Conservation (phyloP, 768 basidiomycete species). For the Cubamyces lactineus region DNA sequence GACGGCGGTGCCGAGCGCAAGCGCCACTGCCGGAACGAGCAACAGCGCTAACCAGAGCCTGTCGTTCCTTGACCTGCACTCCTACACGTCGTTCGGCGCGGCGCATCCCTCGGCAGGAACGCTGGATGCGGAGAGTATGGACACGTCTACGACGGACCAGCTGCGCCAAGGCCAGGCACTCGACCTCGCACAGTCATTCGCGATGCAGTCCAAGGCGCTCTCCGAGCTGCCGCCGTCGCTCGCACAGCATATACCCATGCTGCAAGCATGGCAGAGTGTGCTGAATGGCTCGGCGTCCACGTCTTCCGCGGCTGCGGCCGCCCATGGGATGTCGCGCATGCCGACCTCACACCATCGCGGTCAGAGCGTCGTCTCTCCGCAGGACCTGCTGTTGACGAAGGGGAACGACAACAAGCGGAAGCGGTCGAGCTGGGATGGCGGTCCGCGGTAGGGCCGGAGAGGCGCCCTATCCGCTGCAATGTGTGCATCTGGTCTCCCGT, state of each 20-base stretch:
- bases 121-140: slow-evolving; percentile 19
- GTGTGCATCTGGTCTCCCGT: not conserved
- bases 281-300: slow-evolving; percentile 6
- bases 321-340: slow-evolving; percentile 17
- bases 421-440: slow-evolving; percentile 60
- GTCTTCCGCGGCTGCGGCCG: not conserved
- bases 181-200: slow-evolving; percentile 44
- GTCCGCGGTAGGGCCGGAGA: slow-evolving; percentile 29
- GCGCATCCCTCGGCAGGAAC: slow-evolving; percentile 16
- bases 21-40: slow-evolving; percentile 22
- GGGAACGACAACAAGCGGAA: slow-evolving; percentile 58
- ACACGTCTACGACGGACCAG: slow-evolving; percentile 25
- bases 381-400: slow-evolving; percentile 53
- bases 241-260: slow-evolving; percentile 29
- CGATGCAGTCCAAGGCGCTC: slow-evolving; percentile 38
- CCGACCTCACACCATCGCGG: slow-evolving; percentile 49
- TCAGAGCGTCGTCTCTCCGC: slow-evolving; percentile 55
- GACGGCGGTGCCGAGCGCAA: not conserved
- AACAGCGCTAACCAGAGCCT: slow-evolving; percentile 49
- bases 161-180: slow-evolving; percentile 52
- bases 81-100: slow-evolving; percentile 45
- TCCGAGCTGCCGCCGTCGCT: slow-evolving; percentile 37
- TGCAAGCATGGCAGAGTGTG: slow-evolving; percentile 23
- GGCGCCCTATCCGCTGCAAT: no score
- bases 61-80: slow-evolving; percentile 76